Percentiles rank a stretch among this genome's conserved stretches.
Conservation (phyloP, 148 eudicot species). For the Fagopyrum homotropicum region DNA sequence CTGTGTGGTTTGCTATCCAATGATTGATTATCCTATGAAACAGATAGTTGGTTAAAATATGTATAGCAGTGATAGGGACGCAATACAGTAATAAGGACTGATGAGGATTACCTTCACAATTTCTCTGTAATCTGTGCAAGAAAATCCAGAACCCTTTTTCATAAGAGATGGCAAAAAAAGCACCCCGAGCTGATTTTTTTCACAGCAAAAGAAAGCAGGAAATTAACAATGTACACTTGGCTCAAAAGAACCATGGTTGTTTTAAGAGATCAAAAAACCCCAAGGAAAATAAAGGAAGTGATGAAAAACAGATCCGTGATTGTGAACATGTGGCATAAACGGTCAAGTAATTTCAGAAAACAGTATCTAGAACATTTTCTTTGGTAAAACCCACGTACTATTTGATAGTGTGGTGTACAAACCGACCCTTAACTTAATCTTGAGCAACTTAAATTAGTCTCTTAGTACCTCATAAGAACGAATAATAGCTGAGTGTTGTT, state of each 20-base stretch:
- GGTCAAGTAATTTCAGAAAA: not conserved
- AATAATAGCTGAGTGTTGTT: constrained; percentile 82
- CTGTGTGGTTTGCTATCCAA: constrained; percentile 20
- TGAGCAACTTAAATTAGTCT: not conserved
- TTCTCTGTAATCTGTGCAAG: constrained; percentile 53
- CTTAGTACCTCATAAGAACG: constrained; percentile 87
- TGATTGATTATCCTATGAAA: constrained; percentile 33
- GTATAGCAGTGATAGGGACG: not conserved
- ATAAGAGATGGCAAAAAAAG: constrained; percentile 56
- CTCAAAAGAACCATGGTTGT: not conserved
- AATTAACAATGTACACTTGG: not conserved
- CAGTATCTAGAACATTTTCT: not conserved
- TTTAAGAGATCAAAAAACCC: not conserved
- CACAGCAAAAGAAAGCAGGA: not conserved
- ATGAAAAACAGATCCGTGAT: not conserved
- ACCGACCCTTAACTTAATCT: not conserved
- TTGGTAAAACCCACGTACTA: not conserved
- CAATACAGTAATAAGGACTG: not conserved
- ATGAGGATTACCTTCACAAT: constrained; percentile 33
- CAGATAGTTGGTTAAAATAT: not conserved
- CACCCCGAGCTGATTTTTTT: constrained; percentile 65
- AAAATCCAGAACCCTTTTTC: constrained; percentile 42
- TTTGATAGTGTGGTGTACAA: no score
- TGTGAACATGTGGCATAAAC: not conserved
- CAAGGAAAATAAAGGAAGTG: not conserved